These are phyloP conservation scores for Schwanniomyces yamadae DNA, from an alignment of 805 yeast species.

Conservation along the genomic window DNA sequence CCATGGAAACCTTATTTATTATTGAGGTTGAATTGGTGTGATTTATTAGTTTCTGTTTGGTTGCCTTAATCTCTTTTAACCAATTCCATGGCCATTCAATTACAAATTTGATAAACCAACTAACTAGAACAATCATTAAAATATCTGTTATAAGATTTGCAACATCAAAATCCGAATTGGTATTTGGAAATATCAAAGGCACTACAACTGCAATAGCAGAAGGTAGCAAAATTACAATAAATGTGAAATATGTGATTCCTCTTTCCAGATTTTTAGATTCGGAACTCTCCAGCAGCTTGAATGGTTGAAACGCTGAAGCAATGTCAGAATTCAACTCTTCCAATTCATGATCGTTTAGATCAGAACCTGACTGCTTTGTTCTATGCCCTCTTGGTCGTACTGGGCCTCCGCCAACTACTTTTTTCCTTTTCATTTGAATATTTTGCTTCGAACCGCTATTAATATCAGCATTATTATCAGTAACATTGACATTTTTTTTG, in stretches of 20 bases:
- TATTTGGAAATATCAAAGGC: conserved; percentile 17
- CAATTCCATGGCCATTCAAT: conserved; percentile 47
- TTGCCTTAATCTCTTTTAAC: conserved; percentile 24
- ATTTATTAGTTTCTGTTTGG: conserved; percentile 14
- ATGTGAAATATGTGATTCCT: conserved; percentile 18
- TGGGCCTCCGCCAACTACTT: too few relatives aligned
- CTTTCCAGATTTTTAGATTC: conserved; percentile 13
- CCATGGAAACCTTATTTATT: conserved; percentile 4
- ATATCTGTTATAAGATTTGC: conserved; percentile 30
- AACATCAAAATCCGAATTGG: conserved; percentile 14
- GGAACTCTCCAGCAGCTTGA: conserved; percentile 1
- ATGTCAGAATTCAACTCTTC: conserved; percentile 9
- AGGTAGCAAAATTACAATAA: conserved; percentile 22
- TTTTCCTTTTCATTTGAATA: background rate
- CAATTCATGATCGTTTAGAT: conserved; percentile 6
- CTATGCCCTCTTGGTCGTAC: too few relatives aligned
- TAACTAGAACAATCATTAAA: conserved; percentile 28
- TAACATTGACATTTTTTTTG: too few relatives aligned
- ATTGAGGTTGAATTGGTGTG: conserved; percentile 13
- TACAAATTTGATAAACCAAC: conserved; percentile 32
- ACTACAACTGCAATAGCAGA: conserved; percentile 23
- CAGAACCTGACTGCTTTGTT: background rate
- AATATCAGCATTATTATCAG: background rate
- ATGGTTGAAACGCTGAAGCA: conserved; percentile 7
- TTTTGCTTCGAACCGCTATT: background rate